Conservation (phyloP, 768 basidiomycete genomes). For the Tylopilus balloui region DNA sequence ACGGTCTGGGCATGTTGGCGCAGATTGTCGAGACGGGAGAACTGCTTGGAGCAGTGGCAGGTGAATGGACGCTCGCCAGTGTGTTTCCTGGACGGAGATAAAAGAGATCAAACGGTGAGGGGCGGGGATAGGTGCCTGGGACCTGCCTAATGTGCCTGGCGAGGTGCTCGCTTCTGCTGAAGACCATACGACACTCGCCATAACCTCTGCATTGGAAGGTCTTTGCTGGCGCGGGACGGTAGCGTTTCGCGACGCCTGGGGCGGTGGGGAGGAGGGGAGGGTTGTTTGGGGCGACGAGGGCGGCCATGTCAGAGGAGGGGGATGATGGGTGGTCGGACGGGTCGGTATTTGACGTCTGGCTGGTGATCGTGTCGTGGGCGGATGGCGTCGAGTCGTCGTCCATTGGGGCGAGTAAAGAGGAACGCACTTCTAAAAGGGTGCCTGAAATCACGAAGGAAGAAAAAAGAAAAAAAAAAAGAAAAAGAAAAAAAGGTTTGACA, state of each 20-base stretch:
- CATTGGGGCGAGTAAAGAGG: constrained; percentile 32
- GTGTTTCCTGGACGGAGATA: constrained; percentile 69
- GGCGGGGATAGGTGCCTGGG: constrained; percentile 21
- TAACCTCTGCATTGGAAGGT: constrained; percentile 95
- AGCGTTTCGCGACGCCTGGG: constrained; percentile 50
- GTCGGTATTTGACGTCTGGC: constrained; percentile 3
- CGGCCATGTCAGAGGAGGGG: constrained; percentile 28
- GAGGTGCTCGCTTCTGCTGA: constrained; percentile 91
- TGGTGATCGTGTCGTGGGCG: constrained; percentile 21
- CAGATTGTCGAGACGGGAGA: constrained; percentile 93
- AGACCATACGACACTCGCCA: constrained; percentile 95
- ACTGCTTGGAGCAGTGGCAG: constrained; percentile 94
- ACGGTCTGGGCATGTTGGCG: constrained; percentile 97
- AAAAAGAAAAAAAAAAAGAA: neutral
- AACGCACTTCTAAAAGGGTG: constrained; percentile 33
- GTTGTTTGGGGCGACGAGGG: constrained; percentile 29
- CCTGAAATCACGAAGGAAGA: constrained; percentile 25
- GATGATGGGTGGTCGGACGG: constrained; percentile 3
- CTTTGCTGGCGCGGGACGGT: constrained; percentile 82
- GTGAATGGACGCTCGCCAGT: constrained; percentile 96
- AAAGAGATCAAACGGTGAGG: constrained; percentile 21
- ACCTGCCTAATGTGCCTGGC: constrained; percentile 91
- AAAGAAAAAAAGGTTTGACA: constrained; percentile 18
- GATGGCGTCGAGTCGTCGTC: constrained; percentile 35
- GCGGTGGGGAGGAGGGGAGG: constrained; percentile 15